phyloP scores from a whole-genome alignment of 2,329 filamentous ascomycete genomes.

The Xylariaceae sp. region DNA sequence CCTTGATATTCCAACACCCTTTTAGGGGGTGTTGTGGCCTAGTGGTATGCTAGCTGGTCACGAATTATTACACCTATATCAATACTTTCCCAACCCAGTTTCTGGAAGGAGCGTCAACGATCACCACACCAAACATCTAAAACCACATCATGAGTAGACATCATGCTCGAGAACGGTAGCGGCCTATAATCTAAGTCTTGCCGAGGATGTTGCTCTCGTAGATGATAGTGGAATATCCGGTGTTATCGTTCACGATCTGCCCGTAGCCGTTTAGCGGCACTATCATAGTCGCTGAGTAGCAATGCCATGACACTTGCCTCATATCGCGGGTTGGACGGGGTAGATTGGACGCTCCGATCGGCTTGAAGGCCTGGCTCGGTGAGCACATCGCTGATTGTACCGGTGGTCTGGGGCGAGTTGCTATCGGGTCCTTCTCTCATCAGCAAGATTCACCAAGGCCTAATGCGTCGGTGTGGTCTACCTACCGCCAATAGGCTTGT shows the following conservation, averaged over 20 bases:
- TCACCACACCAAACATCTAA: not conserved
- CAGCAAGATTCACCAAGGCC: not conserved
- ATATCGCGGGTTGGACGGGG: slow-evolving; percentile 19
- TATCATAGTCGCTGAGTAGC: not conserved
- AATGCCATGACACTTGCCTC: slow-evolving; percentile 5
- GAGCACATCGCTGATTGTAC: slow-evolving; percentile 21
- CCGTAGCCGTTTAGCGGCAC: not conserved
- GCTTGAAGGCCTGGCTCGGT: slow-evolving; percentile 23
- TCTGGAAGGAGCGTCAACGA: not conserved
- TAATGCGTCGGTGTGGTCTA: not conserved
- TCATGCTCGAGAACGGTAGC: not conserved
- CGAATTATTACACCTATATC: too few relatives aligned
- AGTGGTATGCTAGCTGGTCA: too few relatives aligned
- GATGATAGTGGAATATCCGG: slow-evolving; percentile 19
- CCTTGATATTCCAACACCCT: too few relatives aligned
- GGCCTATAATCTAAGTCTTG: not conserved
- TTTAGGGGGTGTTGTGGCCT: too few relatives aligned
- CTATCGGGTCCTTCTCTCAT: slow-evolving; percentile 10
- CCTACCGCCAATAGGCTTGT: slow-evolving; percentile 23
- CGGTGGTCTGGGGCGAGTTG: slow-evolving; percentile 20
- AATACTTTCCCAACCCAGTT: too few relatives aligned
- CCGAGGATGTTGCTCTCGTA: slow-evolving; percentile 25
- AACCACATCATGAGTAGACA: too few relatives aligned
- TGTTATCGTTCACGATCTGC: slow-evolving; percentile 27
- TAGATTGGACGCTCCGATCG: slow-evolving; percentile 22